Conservation (phyloP, 2,329 filamentous ascomycete species). For the Cladosporium halotolerans region DNA sequence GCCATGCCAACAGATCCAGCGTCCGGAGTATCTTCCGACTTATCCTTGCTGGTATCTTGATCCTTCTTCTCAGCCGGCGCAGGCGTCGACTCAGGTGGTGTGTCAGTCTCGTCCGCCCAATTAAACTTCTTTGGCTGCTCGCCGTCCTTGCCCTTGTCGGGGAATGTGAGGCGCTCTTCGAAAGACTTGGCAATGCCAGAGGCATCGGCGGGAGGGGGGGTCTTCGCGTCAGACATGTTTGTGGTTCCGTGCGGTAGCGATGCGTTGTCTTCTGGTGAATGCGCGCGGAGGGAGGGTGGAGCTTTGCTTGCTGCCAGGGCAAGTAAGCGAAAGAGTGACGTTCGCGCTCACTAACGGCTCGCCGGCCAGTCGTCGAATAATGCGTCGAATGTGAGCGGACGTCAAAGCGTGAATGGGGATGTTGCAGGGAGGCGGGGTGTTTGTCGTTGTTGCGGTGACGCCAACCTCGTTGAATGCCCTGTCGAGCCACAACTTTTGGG, state of each 20-base stretch:
- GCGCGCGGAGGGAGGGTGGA: not conserved
- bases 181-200: conserved; percentile 21
- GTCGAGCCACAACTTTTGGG: not conserved
- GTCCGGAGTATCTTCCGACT: conserved; percentile 9
- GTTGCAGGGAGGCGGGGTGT: not conserved
- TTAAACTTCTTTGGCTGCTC: conserved; percentile 20
- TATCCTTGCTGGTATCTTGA: conserved; percentile 7
- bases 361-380: not conserved
- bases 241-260: not conserved
- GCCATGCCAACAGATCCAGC: conserved; percentile 16
- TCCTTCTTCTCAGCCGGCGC: conserved; percentile 20
- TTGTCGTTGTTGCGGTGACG: not conserved
- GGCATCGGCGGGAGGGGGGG: conserved; percentile 9
- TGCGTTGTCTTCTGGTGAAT: not conserved
- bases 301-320: not conserved
- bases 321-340: not conserved
- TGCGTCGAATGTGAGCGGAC: not conserved
- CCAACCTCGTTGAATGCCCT: not conserved
- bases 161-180: conserved; percentile 24
- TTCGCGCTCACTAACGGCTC: not conserved
- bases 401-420: not conserved
- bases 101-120: conserved; percentile 31
- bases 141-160: conserved; percentile 10
- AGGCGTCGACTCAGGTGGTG: conserved; percentile 13
- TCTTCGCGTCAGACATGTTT: conserved; percentile 10